These are phyloP conservation scores for Toxicodendron radicans DNA, from an alignment of 345 rosid species.

Conservation along the genomic window DNA sequence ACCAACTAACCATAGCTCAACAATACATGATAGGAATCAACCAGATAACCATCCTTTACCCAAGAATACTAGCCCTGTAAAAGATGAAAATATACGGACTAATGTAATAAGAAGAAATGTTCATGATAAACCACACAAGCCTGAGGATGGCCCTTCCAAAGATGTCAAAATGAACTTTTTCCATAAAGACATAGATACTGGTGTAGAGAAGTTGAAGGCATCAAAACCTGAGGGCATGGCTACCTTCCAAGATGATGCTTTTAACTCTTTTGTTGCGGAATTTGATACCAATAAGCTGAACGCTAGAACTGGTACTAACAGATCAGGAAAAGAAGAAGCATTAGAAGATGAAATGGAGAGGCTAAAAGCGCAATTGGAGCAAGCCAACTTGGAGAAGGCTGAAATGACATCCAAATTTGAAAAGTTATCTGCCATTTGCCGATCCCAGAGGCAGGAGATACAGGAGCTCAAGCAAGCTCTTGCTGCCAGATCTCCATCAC, in stretches of 20 bases:
- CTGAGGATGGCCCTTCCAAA: slow-evolving; percentile 42
- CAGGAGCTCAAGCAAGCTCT: slow-evolving; percentile 91
- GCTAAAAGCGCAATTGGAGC: slow-evolving; percentile 77
- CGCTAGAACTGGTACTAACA: slow-evolving; percentile 32
- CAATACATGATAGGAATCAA: slow-evolving; percentile 43
- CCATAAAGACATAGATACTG: slow-evolving; percentile 39
- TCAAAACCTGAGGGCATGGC: slow-evolving; percentile 38
- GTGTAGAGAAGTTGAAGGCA: slow-evolving; percentile 43
- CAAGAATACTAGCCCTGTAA: slow-evolving; percentile 43
- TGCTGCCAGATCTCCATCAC: slow-evolving; percentile 61
- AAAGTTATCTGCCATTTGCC: slow-evolving; percentile 91
- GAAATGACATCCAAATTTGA: slow-evolving; percentile 84
- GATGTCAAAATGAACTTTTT: slow-evolving; percentile 53
- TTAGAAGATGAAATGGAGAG: slow-evolving; percentile 66
- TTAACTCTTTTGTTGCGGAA: slow-evolving; percentile 79
- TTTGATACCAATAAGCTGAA: slow-evolving; percentile 72
- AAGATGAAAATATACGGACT: slow-evolving; percentile 45
- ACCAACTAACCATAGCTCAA: slow-evolving; percentile 34
- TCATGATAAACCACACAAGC: slow-evolving; percentile 32
- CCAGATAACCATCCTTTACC: slow-evolving; percentile 40
- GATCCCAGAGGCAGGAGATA: slow-evolving; percentile 93
- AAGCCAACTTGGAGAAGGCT: slow-evolving; percentile 65
- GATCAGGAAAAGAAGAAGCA: slow-evolving; percentile 49
- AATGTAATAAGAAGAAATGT: slow-evolving; percentile 36
- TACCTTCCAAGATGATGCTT: slow-evolving; percentile 56